Percentiles rank a stretch among this genome's conserved stretches.
phyloP scores from a whole-genome alignment of 2,329 filamentous ascomycete genomes.

The Sporothrix variecibatus region DNA sequence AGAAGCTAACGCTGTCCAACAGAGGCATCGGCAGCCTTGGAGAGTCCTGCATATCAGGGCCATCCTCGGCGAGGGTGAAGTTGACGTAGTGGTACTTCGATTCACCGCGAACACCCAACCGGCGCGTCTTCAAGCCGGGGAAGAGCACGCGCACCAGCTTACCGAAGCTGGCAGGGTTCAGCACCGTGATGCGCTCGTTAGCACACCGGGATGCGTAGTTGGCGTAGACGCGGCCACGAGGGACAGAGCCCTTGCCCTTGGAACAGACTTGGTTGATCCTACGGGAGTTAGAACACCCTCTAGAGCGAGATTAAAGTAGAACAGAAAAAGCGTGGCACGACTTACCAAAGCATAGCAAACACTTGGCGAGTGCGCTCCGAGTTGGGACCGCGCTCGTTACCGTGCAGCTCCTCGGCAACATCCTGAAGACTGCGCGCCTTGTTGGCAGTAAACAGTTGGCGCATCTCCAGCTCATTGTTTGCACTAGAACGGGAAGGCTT shows the following conservation, averaged over 20 bases:
- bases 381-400: constrained; percentile 76
- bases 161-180: constrained; percentile 96
- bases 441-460: constrained; percentile 71
- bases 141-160: constrained; percentile 97
- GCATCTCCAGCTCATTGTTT: constrained; percentile 79
- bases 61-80: constrained; percentile 62
- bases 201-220: constrained; percentile 93
- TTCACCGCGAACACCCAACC: constrained; percentile 89
- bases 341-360: constrained; percentile 86
- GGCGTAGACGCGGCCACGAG: constrained; percentile 89
- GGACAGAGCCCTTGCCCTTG: constrained; percentile 80
- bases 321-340: constrained; percentile 26
- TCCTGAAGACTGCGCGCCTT: constrained; percentile 68
- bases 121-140: constrained; percentile 87
- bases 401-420: constrained; percentile 73
- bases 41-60: constrained; percentile 50
- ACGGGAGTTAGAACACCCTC: not conserved
- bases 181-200: constrained; percentile 86
- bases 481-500: constrained; percentile 69
- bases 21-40: constrained; percentile 52
- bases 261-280: constrained; percentile 75
- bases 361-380: constrained; percentile 82
- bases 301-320: constrained; percentile 25
- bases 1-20: constrained; percentile 50
- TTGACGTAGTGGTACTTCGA: constrained; percentile 97